These are phyloP conservation scores for Viridothelium virens DNA, from an alignment of 495 filamentous ascomycete genomes.

Conservation along the genomic window DNA sequence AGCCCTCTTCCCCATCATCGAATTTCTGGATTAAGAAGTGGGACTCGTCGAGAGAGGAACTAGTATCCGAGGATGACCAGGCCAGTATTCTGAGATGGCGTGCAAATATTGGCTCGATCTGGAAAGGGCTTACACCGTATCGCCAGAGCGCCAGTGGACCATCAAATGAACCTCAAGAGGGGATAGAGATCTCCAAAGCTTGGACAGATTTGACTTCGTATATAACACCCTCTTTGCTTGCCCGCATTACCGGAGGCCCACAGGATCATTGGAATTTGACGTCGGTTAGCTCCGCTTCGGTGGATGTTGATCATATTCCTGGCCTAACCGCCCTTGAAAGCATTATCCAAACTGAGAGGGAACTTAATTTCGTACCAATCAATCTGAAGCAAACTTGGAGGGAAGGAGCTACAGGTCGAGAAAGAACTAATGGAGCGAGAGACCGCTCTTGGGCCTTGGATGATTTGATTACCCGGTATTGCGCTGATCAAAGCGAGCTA, in stretches of 20 bases:
- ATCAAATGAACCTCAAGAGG: slow-evolving; percentile 16
- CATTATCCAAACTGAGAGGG: slow-evolving; percentile 26
- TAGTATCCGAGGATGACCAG: slow-evolving; percentile 29
- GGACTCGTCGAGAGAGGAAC: slow-evolving; percentile 39
- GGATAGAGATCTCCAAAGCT: slow-evolving; percentile 30
- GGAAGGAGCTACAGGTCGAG: slow-evolving; percentile 59
- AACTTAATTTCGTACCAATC: slow-evolving; percentile 48
- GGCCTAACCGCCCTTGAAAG: slow-evolving; percentile 29
- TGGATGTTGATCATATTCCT: slow-evolving; percentile 40
- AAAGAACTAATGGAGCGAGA: slow-evolving; percentile 60
- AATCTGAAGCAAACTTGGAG: slow-evolving; percentile 56
- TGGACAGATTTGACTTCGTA: slow-evolving; percentile 44
- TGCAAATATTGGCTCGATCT: slow-evolving; percentile 40
- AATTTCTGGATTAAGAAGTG: slow-evolving; percentile 50
- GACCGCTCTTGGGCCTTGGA: slow-evolving; percentile 65
- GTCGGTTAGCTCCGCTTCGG: slow-evolving; percentile 39
- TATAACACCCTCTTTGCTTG: slow-evolving; percentile 43
- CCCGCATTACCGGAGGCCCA: slow-evolving; percentile 41
- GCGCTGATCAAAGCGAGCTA: slow-evolving; percentile 20
- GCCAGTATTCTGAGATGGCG: slow-evolving; percentile 32
- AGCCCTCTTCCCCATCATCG: slow-evolving; percentile 21
- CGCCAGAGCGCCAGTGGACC: slow-evolving; percentile 26
- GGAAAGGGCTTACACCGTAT: slow-evolving; percentile 39
- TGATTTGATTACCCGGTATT: slow-evolving; percentile 41
- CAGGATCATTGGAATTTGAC: slow-evolving; percentile 46